Base-by-base conservation (phyloP, 2,329 filamentous ascomycete genomes). In the Alternaria angustiovoidea region DNA sequence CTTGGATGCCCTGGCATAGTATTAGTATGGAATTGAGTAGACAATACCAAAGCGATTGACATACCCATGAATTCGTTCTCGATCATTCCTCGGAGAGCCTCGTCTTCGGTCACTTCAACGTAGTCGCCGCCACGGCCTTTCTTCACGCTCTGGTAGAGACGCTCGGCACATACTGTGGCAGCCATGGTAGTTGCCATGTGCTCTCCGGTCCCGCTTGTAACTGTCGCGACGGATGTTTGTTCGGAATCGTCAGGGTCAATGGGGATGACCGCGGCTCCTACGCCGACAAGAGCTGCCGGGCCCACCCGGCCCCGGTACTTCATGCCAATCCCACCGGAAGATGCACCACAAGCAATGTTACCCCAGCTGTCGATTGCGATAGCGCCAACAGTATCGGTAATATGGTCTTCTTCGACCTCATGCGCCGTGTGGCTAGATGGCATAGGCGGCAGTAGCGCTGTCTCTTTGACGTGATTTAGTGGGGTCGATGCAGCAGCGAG, bases 111-210 rank as follows among this genome's bases (percentile, higher is more conserved):
- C 14, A 90, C 89, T 11, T 85, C 79, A 16, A 91, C 82, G 64
- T 91, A 87, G 7, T 79, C 78, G 7, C 92, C 92, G 16, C 82
- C 85, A 51, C 79, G 80, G 2, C 81, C 85, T 66, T 87, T 89
- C 73, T 84, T 86, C 49, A 84, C 90, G 67, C 84, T 87, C 66
- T 90, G 87, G 74, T 93, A 97, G 26, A 99, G 84, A 46, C 95
- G 88, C 66, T 94, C 91, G 0, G 94, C 93, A 75, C 93, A 96
- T 56, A 90, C 89, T 59, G 90, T 89, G 7, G 95, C 94, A 11
- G 95, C 94, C 85, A 96, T 90, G 0, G 94, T 96, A 0, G 94
- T 97, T 36, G 93, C 92, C 91, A 99, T 99, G 76, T 99, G 95
- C 80, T 99, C 95, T 48, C 95, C 95, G 3, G 95, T 99, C 28